phyloP scores from a whole-genome alignment of 2,329 filamentous ascomycete species.

The Xylaria sp. region DNA sequence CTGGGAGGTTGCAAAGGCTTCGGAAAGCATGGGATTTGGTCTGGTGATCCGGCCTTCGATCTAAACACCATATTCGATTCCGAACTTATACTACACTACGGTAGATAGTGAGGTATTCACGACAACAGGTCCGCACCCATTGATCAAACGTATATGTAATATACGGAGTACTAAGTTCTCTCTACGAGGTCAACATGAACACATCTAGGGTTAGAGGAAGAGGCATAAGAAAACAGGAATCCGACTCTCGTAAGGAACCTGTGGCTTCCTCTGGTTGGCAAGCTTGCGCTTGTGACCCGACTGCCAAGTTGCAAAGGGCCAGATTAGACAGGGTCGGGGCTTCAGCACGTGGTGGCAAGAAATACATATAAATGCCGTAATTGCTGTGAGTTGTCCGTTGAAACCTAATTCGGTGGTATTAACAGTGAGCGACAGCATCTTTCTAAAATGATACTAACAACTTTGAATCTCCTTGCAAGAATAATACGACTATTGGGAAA shows the following conservation, averaged over 20 bases:
- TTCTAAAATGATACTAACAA: background rate
- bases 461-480: no score
- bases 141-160: background rate
- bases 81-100: background rate
- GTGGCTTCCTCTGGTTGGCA: background rate
- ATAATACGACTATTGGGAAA: no score
- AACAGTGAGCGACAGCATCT: background rate
- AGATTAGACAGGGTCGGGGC: background rate
- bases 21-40: background rate
- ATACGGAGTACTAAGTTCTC: background rate
- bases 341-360: background rate
- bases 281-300: slow-evolving; percentile 1
- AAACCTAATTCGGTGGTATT: background rate
- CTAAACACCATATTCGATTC: background rate
- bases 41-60: background rate
- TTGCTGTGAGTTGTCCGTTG: background rate
- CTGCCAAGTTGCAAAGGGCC: background rate
- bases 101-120: background rate
- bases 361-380: background rate
- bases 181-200: background rate
- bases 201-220: background rate
- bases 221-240: background rate
- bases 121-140: background rate
- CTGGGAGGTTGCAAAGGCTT: background rate
- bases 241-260: background rate